Evolutionary conservation across 371 early-diverging fungal species (phyloP).

Genomic region (Chytridiales sp.): DNA sequence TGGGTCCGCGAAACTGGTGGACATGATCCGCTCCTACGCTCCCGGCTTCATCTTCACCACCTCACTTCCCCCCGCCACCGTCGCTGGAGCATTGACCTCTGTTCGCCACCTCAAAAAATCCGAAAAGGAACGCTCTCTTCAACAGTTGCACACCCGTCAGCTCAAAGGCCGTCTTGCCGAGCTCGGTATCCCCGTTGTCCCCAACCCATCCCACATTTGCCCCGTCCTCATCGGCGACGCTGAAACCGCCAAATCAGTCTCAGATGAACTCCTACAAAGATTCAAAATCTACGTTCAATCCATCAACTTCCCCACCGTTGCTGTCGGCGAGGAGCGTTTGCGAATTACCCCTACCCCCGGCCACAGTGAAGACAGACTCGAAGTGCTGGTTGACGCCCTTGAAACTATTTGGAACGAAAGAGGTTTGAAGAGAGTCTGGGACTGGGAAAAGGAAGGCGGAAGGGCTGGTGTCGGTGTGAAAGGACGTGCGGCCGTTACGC

Average conservation of each 20-base stretch:
- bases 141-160: conserved; percentile 85
- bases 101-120: conserved; percentile 87
- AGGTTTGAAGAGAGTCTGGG: conserved; percentile 74
- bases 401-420: conserved; percentile 84
- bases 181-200: conserved; percentile 92
- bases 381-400: conserved; percentile 80
- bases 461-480: conserved; percentile 84
- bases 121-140: conserved; percentile 78
- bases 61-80: conserved; percentile 92
- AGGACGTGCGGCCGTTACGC: conserved; percentile 29
- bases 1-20: conserved; percentile 82
- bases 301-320: conserved; percentile 97
- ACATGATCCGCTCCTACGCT: conserved; percentile 97
- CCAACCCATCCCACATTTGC: conserved; percentile 98
- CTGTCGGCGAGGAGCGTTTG: conserved; percentile 93
- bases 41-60: conserved; percentile 99
- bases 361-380: conserved; percentile 79
- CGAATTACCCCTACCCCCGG: conserved; percentile 97
- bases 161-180: conserved; percentile 80
- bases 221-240: conserved; percentile 97
- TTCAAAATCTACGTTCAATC: conserved; percentile 95
- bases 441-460: conserved; percentile 86
- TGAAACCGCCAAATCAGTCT: conserved; percentile 85
- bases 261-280: conserved; percentile 83
- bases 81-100: conserved; percentile 87